Evolutionary conservation across 2,329 filamentous ascomycete genomes (phyloP), one percentile per base, ranked within the genome.

Genomic region (Phialophora macrospora): DNA sequence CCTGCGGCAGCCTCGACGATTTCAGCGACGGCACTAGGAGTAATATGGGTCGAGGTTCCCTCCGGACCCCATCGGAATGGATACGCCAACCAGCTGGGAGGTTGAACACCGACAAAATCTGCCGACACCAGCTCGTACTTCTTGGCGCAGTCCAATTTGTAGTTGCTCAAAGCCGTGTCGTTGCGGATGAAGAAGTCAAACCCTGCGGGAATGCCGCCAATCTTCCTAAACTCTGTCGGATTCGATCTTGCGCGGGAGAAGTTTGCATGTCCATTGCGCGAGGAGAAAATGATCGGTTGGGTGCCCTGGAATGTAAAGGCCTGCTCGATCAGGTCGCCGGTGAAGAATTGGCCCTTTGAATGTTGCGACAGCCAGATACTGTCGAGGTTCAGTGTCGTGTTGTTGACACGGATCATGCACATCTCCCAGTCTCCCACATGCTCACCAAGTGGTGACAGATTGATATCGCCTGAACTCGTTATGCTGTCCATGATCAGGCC

Each of bases 41-140:
- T 63, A 20, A 66, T 38, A n/a, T 55, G 59, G 11, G 60, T 66
- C 5, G 60, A 62, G 6, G 64, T 66, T 22, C 64, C 60, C n/a
- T 66, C 64, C 20, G 64, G 64, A 5, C 64, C 64, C 64, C 64
- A 66, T 20, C 64, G 59, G 38, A 66, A 66, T 20, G 64, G 64
- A 51, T 61, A 66, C 8, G 59, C 60, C 12, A 59, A n/a, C 64
- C 64, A 66, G 20, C 20, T 32, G 5, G 64, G 64, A 20, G 54
- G 22, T 9, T 32, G 32, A 12, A 66, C n/a, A 3, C 26, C 46
- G 5, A 54, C 4, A 60, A 60, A 66, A n/a, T 63, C 59, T 22
- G 55, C 64, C 6, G 59, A 59, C 17, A 66, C 54, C 49, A 66
- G 60, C 30, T 66, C 64, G 26, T 63, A 66, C 17, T 61, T 54